These are phyloP conservation scores for Chaetomium strumarium DNA, from an alignment of 2,329 filamentous ascomycete species.

Conservation along the genomic window DNA sequence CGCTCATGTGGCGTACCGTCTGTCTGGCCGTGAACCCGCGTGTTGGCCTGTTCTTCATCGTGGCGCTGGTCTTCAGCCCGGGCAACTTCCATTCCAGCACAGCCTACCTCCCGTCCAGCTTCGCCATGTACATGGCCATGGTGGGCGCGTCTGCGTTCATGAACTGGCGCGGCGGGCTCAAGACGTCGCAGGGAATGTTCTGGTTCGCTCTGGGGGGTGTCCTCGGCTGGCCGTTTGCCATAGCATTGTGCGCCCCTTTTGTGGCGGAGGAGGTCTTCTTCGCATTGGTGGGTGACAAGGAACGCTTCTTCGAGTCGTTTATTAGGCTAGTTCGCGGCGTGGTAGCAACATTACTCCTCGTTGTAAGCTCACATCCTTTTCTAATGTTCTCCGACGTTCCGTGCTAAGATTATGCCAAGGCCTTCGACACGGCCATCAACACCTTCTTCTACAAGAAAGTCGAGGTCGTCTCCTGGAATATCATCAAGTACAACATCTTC, in stretches of 20 bases:
- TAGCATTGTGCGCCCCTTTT: constrained; percentile 75
- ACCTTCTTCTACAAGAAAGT: constrained; percentile 78
- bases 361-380: constrained; percentile 48
- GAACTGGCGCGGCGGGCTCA: constrained; percentile 75
- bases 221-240: constrained; percentile 91
- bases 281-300: constrained; percentile 46
- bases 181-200: constrained; percentile 76
- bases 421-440: constrained; percentile 65
- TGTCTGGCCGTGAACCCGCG: constrained; percentile 71
- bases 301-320: constrained; percentile 54
- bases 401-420: constrained; percentile 40
- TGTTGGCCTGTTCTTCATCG: constrained; percentile 78
- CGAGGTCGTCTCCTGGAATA: constrained; percentile 79
- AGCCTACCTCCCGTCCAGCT: constrained; percentile 86
- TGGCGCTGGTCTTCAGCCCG: constrained; percentile 70
- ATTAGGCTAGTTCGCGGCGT: constrained; percentile 61
- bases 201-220: constrained; percentile 85
- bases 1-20: constrained; percentile 71
- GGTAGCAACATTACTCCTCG: constrained; percentile 58
- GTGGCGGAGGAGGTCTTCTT: constrained; percentile 68
- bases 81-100: constrained; percentile 91
- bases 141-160: constrained; percentile 84
- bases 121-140: constrained; percentile 92
- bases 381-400: background rate
- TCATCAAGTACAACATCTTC: constrained; percentile 93